Evolutionary conservation across 257 asterid species (phyloP), one percentile per base, ranked within the genome.

Genomic region (Plantago elongata): DNA sequence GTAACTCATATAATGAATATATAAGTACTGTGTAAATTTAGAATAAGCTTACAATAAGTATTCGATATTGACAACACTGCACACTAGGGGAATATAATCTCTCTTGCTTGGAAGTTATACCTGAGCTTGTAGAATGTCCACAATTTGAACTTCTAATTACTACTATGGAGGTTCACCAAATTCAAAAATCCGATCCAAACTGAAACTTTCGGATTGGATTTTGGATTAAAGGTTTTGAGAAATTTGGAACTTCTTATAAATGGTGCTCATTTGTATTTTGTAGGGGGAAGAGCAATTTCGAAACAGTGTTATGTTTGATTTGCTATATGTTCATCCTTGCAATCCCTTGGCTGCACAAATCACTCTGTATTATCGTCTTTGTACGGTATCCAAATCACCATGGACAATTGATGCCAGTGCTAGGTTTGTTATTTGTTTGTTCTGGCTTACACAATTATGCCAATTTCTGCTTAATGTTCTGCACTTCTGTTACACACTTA

Each of bases 281-380:
- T 77, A 89, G 99, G 89, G 69, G 72, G 96, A 87, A 64, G 99
- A 92, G 78, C 77, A 55, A 73, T 75, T 71, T 51, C 87, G 97
- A 61, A 92, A 92, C 57, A 81, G 89, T 77, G 81, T 82, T 70
- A 81, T 86, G 96, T 77, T 55, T 63, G 96, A 92, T 81, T 70
- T 92, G 79, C 81, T 92, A 47, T 92, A 89, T 78, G 82, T 87
- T 64, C 89, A 84, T 75, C 84, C 83, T 22, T 59, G 34, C 50
- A 94, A 92, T 83, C 61, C 85, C 54, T 73, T 92, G 80, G 81
- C 94, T 9, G 79, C 88, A 52, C 83, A 75, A 64, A 76, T 92
- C 57, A 56, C 70, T 61, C 51, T 75, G 67, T 87, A 82, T 76
- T 89, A 84, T 78, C 75, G 76, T 16, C 78, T 71, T 56, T 78